Evolutionary conservation across 2,329 filamentous ascomycete species (phyloP).

Genomic region (Verticillium klebahnii): DNA sequence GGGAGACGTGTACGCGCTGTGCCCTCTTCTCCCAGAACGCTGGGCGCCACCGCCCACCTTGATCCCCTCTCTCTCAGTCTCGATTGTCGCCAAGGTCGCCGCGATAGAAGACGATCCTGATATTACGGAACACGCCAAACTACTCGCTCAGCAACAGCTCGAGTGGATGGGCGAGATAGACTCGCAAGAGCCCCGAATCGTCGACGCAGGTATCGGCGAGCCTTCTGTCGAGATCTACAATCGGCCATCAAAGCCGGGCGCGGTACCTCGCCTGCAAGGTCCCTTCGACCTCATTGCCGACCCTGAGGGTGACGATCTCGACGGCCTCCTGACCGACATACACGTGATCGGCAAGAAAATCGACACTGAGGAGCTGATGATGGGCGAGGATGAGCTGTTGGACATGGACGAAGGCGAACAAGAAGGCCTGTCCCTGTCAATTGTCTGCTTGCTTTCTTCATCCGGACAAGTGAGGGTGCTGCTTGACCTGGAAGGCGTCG

Average conservation of each 20-base stretch:
- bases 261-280: constrained; percentile 56
- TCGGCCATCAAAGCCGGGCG: constrained; percentile 52
- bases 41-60: constrained; percentile 77
- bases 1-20: constrained; percentile 90
- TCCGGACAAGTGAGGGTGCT: constrained; percentile 59
- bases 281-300: constrained; percentile 55
- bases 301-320: constrained; percentile 50
- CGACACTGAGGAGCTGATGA: constrained; percentile 55
- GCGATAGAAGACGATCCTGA: constrained; percentile 56
- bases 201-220: constrained; percentile 46
- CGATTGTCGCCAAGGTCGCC: constrained; percentile 70
- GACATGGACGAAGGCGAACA: constrained; percentile 52
- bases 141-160: constrained; percentile 59
- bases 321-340: constrained; percentile 56
- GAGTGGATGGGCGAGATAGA: constrained; percentile 66
- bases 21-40: constrained; percentile 79
- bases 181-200: constrained; percentile 53
- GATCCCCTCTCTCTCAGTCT: constrained; percentile 77
- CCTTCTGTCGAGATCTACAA: constrained; percentile 50
- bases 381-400: constrained; percentile 59
- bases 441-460: constrained; percentile 56
- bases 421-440: constrained; percentile 55
- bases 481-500: constrained; percentile 56
- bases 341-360: constrained; percentile 59
- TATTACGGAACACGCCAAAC: constrained; percentile 46